These are phyloP conservation scores for Coniella vitis DNA, from an alignment of 2,329 filamentous ascomycete genomes.

Conservation along the genomic window DNA sequence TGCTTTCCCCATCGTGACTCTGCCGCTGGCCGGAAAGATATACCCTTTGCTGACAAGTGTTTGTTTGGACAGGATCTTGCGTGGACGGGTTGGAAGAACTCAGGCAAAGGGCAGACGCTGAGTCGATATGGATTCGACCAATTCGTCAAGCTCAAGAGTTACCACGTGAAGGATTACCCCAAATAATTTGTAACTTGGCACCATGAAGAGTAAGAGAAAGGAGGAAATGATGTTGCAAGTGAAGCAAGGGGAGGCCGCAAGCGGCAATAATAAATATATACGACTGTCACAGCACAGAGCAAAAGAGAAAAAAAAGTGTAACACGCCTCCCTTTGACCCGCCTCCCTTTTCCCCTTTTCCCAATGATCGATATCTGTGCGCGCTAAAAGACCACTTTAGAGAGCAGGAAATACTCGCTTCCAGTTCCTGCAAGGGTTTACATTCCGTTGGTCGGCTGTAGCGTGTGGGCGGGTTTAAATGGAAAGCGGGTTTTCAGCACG, in stretches of 20 bases:
- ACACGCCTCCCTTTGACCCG: conserved; percentile 2
- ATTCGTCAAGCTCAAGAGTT: conserved; percentile 94
- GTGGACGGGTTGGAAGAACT: conserved; percentile 98
- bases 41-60: conserved; percentile 19
- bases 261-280: conserved; percentile 3
- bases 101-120: conserved; percentile 83
- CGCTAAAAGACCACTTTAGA: conserved; percentile 10
- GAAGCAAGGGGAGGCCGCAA: conserved; percentile 14
- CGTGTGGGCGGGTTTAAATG: no score
- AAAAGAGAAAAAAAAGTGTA: background rate
- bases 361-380: no score
- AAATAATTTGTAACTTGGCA: conserved; percentile 35
- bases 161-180: conserved; percentile 78
- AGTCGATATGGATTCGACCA: conserved; percentile 90
- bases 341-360: background rate
- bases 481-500: no score
- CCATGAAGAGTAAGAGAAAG: background rate
- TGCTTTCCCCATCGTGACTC: conserved; percentile 5
- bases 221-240: background rate
- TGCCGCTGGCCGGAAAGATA: background rate
- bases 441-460: conserved; percentile 1
- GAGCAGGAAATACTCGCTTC: conserved; percentile 7
- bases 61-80: conserved; percentile 62
- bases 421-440: conserved; percentile 1
- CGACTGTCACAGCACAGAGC: background rate